phyloP scores from a whole-genome alignment of 2,329 filamentous ascomycete species.

The Lachnellula willkommii region DNA sequence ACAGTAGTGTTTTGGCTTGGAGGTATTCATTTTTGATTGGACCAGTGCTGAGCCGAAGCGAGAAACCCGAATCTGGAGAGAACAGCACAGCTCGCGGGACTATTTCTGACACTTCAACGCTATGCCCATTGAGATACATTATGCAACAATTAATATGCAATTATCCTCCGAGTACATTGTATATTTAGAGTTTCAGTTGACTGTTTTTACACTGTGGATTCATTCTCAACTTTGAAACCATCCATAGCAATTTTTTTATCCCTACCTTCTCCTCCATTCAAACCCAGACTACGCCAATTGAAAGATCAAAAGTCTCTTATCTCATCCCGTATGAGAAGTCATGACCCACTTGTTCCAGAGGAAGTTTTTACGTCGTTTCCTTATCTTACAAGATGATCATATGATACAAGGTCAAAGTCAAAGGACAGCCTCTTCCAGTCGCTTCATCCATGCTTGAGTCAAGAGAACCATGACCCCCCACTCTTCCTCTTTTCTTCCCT shows the following conservation, averaged over 20 bases:
- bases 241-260: no score
- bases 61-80: not conserved
- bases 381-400: not conserved
- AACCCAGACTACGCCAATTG: no score
- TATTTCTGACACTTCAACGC: not conserved
- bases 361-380: not conserved
- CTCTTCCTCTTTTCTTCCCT: constrained; percentile 40
- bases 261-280: no score
- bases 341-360: not conserved
- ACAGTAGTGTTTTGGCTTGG: not conserved
- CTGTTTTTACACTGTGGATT: no score
- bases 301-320: no score
- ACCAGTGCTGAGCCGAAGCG: not conserved
- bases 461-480: constrained; percentile 27
- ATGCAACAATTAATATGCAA: no score
- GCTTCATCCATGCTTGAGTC: not conserved
- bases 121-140: not conserved
- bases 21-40: not conserved
- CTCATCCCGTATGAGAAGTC: not conserved
- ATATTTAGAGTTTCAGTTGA: no score
- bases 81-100: not conserved
- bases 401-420: constrained; percentile 1
- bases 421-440: not conserved
- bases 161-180: no score
- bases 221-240: no score